phyloP scores from a whole-genome alignment of 2,329 filamentous ascomycete genomes.

The Bipolaris gigantea region DNA sequence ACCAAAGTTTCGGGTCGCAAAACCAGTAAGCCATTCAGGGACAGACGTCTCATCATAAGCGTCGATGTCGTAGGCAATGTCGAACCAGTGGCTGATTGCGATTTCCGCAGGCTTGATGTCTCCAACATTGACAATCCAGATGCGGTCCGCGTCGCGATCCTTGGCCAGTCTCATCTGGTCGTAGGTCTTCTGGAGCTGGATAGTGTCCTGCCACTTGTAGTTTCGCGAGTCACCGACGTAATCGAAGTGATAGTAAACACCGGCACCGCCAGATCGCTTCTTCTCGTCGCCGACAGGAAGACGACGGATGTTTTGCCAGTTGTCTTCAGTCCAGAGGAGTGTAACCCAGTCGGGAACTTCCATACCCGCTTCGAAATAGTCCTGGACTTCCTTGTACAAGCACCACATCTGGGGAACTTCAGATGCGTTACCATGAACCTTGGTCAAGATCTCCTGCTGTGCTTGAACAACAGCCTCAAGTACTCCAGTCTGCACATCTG shows the following conservation, averaged over 20 bases:
- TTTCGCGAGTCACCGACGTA: conserved; percentile 64
- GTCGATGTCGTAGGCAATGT: conserved; percentile 66
- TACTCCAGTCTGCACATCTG: conserved; percentile 59
- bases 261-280: conserved; percentile 62
- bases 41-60: conserved; percentile 60
- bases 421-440: conserved; percentile 57
- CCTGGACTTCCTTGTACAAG: conserved; percentile 73
- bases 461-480: conserved; percentile 63
- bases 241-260: conserved; percentile 68
- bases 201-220: conserved; percentile 65
- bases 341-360: conserved; percentile 67
- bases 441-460: conserved; percentile 61
- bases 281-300: conserved; percentile 64
- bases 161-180: conserved; percentile 67
- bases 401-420: conserved; percentile 71
- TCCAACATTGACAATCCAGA: conserved; percentile 70
- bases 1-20: conserved; percentile 62
- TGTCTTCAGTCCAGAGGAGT: conserved; percentile 70
- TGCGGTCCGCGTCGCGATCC: conserved; percentile 59
- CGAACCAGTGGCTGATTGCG: conserved; percentile 68
- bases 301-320: conserved; percentile 66
- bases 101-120: conserved; percentile 68
- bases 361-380: conserved; percentile 67
- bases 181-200: conserved; percentile 65
- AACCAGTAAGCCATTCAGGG: conserved; percentile 58